Percentiles rank a stretch among this genome's conserved stretches.
Evolutionary conservation across 345 rosid genomes (phyloP).

Genomic region (Corchorus capsularis): DNA sequence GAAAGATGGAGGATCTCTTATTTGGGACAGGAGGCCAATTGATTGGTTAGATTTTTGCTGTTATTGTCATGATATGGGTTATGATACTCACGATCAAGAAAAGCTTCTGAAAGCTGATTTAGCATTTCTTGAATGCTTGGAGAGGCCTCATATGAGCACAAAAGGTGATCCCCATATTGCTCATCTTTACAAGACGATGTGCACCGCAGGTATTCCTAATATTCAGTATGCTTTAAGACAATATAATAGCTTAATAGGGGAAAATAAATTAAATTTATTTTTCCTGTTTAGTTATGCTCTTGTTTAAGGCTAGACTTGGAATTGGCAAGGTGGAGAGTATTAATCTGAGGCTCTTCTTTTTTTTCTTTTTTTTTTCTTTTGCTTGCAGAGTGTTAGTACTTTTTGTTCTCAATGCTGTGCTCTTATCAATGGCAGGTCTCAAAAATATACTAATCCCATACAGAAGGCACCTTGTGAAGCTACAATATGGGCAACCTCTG

Average conservation of each 20-base stretch:
- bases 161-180: constrained; percentile 70
- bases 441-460: constrained; percentile 79
- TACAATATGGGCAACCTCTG: constrained; percentile 51
- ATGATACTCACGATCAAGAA: constrained; percentile 88
- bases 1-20: constrained; percentile 70
- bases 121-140: constrained; percentile 89
- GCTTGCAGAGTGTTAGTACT: background rate
- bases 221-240: constrained; percentile 1
- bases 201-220: constrained; percentile 63
- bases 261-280: background rate
- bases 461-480: constrained; percentile 69
- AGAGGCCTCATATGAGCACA: constrained; percentile 57
- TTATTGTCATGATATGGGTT: constrained; percentile 97
- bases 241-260: background rate
- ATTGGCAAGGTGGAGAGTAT: background rate
- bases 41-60: constrained; percentile 98
- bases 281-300: background rate
- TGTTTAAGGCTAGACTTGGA: background rate
- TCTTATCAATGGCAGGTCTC: constrained; percentile 55
- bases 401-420: constrained; percentile 19
- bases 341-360: background rate
- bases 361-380: background rate
- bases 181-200: constrained; percentile 80
- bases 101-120: constrained; percentile 82
- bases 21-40: constrained; percentile 94